Base-by-base conservation (phyloP, 2,329 filamentous ascomycete genomes). In the Epichloe scottii region DNA sequence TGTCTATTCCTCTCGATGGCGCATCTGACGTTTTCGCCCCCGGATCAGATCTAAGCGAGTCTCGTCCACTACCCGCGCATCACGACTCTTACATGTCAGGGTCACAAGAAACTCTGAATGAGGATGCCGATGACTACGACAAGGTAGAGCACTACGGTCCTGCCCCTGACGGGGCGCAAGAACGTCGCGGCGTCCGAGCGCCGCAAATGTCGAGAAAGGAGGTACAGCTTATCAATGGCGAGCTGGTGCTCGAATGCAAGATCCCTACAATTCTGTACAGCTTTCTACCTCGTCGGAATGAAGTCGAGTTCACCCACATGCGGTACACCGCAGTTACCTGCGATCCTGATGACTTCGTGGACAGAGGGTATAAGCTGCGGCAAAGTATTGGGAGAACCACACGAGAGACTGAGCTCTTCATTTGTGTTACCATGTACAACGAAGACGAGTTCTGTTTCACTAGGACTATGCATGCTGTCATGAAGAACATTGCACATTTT, bases 401-500 rank as follows among this genome's bases (percentile, higher is more conserved):
- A 30, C 82, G 93, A 55, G 90, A 97, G 67, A 97, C 91, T 0
- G 93, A 98, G 68, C 73, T 98, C 7, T 93, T 97, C 66, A 95
- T 98, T 60, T 95, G 90, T 65, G 76, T 98, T 55, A 98, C 93
- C 60, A 97, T 97, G 93, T 97, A 96, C 73, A 98, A 98, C 68
- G 93, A 98, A 69, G 87, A 96, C 68, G 93, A 97, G 64, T 88
- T 95, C 60, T 82, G 89, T 63, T 98, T 98, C 61, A 96, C 93
- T 6, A 82, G 93, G 45, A 98, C 93, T 1, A 97, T 98, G 91
- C 89, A 97, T 66, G 93, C 91, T 51, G 88, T 98, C 51, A 95
- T 98, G 87, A 89, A 94, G 67, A 98, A 98, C 66, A 91, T 98
- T 60, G 83, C 87, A 14, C 93, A 97, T 66, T 96, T 98, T 69